Base-by-base conservation (phyloP, 2,329 filamentous ascomycete species). In the Ophiostoma sp. region DNA sequence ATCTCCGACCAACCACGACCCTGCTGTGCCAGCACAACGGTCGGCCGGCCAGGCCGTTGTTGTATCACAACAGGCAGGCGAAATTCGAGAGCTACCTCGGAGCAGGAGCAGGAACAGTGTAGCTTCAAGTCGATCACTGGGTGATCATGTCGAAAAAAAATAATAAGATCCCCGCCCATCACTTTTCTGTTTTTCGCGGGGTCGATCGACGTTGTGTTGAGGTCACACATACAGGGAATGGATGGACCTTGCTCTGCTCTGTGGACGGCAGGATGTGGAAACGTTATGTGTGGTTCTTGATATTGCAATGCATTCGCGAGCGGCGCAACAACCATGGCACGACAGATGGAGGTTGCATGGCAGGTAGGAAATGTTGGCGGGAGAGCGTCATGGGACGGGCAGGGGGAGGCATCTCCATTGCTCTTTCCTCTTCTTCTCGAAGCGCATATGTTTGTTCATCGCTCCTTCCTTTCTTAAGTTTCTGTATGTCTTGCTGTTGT, bases 71-170 rank as follows among this genome's bases (percentile, higher is more conserved):
- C 64, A 50, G 25, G 19, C 22, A 33, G 9, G 22, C 17, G n/a
- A 28, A 50, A 25, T 17, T 33, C 19, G 9, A 68, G 8, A 50
- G 25, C 25, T 33, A 19, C 57, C 17, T 48, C 63, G 39, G 42
- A 48, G 45, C 15, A 36, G 45, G 17, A 42, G 6, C 33, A 17
- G 59, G 7, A 36, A 25, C 17, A 36, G 31, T 36, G 31, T 22
- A 36, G 45, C 66, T 33, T 45, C 28, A n/a, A 31, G 45, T 22
- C 17, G 28, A 69, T 52, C 45, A 69, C 28, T 52, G 45, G 66
- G 28, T 36, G 66, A 69, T 52, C 45, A 36, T 69, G 45, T 45
- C 66, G 66, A 52, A 52, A 50, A 45, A 69, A 15, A 6, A n/a
- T 6, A 42, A 1, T 15, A 36, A 36, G 36, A 45, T 19, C 36